These are phyloP conservation scores for Dentipellis fragilis DNA, from an alignment of 768 basidiomycete genomes.

Conservation along the genomic window DNA sequence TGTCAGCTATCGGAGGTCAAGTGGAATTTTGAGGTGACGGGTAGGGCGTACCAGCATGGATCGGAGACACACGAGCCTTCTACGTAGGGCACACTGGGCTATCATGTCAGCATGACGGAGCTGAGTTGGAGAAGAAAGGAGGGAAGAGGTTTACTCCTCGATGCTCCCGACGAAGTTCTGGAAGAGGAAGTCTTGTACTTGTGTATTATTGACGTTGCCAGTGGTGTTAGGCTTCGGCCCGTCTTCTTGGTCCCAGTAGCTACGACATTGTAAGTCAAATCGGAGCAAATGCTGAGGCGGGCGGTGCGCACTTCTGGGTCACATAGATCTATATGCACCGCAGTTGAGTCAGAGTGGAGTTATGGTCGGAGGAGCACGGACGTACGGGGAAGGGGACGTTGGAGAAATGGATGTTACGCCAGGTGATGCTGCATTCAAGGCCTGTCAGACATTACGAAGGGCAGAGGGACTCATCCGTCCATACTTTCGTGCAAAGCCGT, in stretches of 20 bases:
- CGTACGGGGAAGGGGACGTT: not conserved
- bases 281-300: not conserved
- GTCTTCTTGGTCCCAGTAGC: conserved; percentile 52
- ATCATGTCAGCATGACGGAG: not conserved
- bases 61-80: conserved; percentile 51
- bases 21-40: not conserved
- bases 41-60: conserved; percentile 39
- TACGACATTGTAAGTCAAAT: conserved; percentile 15
- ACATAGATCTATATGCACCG: not conserved
- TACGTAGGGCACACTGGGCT: conserved; percentile 15
- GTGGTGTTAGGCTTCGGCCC: conserved; percentile 25
- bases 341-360: not conserved
- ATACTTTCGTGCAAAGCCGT: conserved; percentile 46
- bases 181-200: not conserved
- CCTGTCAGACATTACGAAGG: not conserved
- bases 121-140: not conserved
- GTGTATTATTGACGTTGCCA: not conserved
- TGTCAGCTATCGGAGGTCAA: not conserved
- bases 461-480: not conserved
- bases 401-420: not conserved
- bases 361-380: not conserved
- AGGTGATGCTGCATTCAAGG: not conserved
- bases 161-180: not conserved
- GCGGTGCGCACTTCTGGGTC: not conserved
- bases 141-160: not conserved